Conservation (phyloP, 2,329 filamentous ascomycete genomes). For the Trichoderma oligosporum region DNA sequence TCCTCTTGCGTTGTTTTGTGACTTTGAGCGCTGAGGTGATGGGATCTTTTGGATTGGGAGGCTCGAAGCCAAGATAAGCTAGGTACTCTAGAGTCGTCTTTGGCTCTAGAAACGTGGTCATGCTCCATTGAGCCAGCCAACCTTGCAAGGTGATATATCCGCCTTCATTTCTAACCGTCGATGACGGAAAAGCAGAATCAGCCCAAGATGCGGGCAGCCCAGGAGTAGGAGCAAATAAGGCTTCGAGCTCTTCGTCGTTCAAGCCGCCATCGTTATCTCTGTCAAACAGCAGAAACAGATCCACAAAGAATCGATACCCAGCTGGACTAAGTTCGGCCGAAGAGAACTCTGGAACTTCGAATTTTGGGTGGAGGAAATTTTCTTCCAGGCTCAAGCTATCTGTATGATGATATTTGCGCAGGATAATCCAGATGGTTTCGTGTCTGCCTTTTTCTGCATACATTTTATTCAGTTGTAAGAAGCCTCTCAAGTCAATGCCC, state of each 20-base stretch:
- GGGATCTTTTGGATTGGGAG: conserved; percentile 67
- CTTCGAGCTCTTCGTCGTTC: conserved; percentile 77
- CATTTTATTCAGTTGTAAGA: conserved; percentile 87
- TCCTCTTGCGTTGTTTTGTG: conserved; percentile 84
- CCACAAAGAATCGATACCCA: conserved; percentile 96
- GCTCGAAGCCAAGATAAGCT: conserved; percentile 92
- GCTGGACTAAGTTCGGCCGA: conserved; percentile 92
- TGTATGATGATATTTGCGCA: conserved; percentile 92
- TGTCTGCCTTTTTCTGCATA: conserved; percentile 97
- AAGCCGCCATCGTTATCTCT: conserved; percentile 96
- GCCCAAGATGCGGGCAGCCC: conserved; percentile 83
- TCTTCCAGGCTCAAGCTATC: conserved; percentile 91
- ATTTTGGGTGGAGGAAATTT: conserved; percentile 84
- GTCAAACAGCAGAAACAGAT: conserved; percentile 90
- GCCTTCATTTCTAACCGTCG: conserved; percentile 90
- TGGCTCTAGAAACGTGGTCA: conserved; percentile 96
- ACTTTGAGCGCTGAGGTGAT: conserved; percentile 85
- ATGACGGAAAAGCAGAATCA: conserved; percentile 85
- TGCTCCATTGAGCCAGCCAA: conserved; percentile 98
- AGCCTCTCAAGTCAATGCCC: conserved; percentile 79
- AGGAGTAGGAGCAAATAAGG: conserved; percentile 88
- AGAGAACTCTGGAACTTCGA: conserved; percentile 87
- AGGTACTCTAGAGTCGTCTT: conserved; percentile 95
- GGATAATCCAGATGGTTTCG: conserved; percentile 96
- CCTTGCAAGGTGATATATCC: conserved; percentile 94